Evolutionary conservation across 371 early-diverging fungal species (phyloP), one percentile per base, ranked within the genome.

Genomic region (Rhizomucor miehei): DNA sequence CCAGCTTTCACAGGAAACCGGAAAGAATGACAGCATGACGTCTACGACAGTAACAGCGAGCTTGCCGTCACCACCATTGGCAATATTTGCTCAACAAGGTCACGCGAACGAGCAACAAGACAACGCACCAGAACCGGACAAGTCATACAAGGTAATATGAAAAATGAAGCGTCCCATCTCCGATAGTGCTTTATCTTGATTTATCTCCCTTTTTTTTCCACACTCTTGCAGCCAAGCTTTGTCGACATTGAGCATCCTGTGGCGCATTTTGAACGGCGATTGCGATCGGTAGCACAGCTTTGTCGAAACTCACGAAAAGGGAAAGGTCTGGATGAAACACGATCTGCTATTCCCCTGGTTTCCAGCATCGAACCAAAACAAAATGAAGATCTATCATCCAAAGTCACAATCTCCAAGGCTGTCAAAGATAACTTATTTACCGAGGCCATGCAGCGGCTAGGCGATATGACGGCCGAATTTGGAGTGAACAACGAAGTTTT

Each of bases 241-340:
- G 61, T 77, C 12, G 73, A 73, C 23, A 69, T 69, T 4, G 47
- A 73, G 4, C 69, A 71, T 48, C 77, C 77, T 3, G 66, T 73
- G 1, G 55, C 72, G 21, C 63, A 69, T 45, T 67, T 73, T 48
- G 77, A 77, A 53, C 57, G 70, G 5, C 68, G 66, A 34, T 44
- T 77, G 13, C 61, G 77, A 5, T 63, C 77, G 6, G 40, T 77
- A 21, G 66, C 71, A 20, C 73, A 77, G 39, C 45, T 77, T 4
- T 77, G 77, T 41, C 69, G 66, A 41, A 65, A 69, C 46, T 69
- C 73, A 0, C 55, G 36, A 11, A 35, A 40, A 19, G 51, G n/a
- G 11, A 24, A 34, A 24, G 48, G 19, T 10, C 35, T 35, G 34
- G 10, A 38, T 37, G 47, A 51, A 14, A 45, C 56, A 6, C 50